Evolutionary conservation across 306 rosid species (phyloP), one percentile per base, ranked within the genome.

Genomic region (Inga leiocalycina): DNA sequence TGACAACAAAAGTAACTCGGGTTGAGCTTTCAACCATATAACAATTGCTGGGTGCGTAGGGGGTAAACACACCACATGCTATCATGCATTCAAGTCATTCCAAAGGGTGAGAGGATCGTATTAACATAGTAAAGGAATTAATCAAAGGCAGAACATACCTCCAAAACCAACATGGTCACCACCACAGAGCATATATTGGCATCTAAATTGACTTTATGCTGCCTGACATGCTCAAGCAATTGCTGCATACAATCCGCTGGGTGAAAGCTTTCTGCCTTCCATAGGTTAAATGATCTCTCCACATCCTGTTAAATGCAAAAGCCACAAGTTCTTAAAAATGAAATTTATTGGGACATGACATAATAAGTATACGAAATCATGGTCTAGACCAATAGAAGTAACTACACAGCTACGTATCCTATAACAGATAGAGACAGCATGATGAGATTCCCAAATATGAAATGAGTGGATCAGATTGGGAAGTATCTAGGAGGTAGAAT

Each of bases 111-210:
- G 16, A 68, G 82, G 37, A 71, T 41, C 22, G 44, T 43, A 71
- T 78, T 48, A 16, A 4, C 14, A 76, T 27, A 57, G 59, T 20
- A 62, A 82, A 57, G 24, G 64, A 49, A 75, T 66, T 57, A 73
- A 17, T 44, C 20, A 73, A 72, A 70, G 75, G 35, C 75, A 56
- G 57, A 71, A 62, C 34, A 52, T 88, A 94, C 98, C 97, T 94
- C 98, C 79, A 94, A 91, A 85, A 94, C 97, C 89, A 92, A 86
- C 69, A 94, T 90, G 82, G 97, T 92, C 49, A 94, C 97, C 89
- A 94, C 90, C 80, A 89, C 95, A 15, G 97, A 82, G 75, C 94
- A 92, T 82, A 92, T 87, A 83, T 82, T 88, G 46, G 94, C 93
- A 73, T 92, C 93, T 48, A 94, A 80, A 44, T 90, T 92, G 73